Base-by-base conservation (phyloP, 1,284 basidiomycete species). In the Cutaneotrichosporon curvatum region DNA sequence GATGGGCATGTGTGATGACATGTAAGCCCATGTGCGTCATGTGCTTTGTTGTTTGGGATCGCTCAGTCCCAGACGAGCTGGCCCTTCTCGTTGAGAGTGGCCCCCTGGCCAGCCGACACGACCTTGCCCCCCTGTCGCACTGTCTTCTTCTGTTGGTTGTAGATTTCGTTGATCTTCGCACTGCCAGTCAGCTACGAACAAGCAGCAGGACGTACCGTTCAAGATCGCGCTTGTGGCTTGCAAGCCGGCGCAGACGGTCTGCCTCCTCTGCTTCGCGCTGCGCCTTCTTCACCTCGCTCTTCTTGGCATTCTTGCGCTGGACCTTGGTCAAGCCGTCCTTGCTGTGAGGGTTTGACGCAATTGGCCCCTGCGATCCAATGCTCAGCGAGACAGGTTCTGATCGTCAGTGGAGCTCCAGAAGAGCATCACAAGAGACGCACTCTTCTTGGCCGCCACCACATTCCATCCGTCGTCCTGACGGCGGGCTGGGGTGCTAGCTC, bases 231-330 rank as follows among this genome's bases (percentile, higher is more conserved):
- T 60, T 65, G 58, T 70, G 67, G 52, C 52, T 50, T 4, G 59
- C 59, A 22, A 70, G 41, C 7, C 67, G 51, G 47, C 58, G 50
- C 38, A 56, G 51, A 16, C 67, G 45, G 31, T 70, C 67, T 12
- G 53, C 59, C 48, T 70, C 67, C 22, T 68, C 67, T 2, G 55
- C 63, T 12, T 55, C 63, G 50, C 56, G 58, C 14, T 57, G 53
- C 2, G 56, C 62, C 45, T 66, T 67, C 50, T 70, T 70, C n/a
- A 55, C 59, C 28, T 67, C 66, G 11, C 62, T 48, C 56, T 68
- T 67, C 48, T 67, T 66, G 15, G 59, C 60, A 43, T 70, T 70
- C 61, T 70, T 70, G 49, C 55, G 54, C 51, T 67, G 65, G 10
- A 61, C 39, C 47, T 61, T 61, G 40, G 65, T 67, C 3, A 39